Evolutionary conservation across 345 rosid species (phyloP), one percentile per base, ranked within the genome.

Genomic region (Brassica incana): DNA sequence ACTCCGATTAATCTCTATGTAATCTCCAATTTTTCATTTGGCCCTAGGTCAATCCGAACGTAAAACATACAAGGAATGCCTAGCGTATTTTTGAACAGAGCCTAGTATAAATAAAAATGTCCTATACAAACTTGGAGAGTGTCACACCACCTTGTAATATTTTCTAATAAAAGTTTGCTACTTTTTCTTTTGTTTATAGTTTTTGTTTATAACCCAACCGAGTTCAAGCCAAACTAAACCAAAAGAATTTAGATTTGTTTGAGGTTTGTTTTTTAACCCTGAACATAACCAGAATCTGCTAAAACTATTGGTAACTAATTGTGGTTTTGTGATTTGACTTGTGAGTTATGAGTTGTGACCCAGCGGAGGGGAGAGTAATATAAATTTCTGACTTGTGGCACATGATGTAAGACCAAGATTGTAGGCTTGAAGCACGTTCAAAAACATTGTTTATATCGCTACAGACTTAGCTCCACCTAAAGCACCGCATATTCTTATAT

Each of bases 341-440:
- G 32, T 36, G 38, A 36, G 52, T 56, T 43, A 40, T 63, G 71
- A 64, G 67, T 56, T 71, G 35, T 58, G 73, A 72, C 72, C 11
- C 30, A 10, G 4, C 77, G 54, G 40, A 61, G 36, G 45, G 18
- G 8, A 63, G 65, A 62, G 30, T 60, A 27, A 56, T 71, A 71
- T 61, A 20, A 0, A 71, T n/a, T 32, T 74, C 65, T 67, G 65
- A 79, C 78, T 73, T 73, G 78, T 61, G 78, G 43, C 74, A 79
- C 82, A 79, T 79, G 78, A 73, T 62, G 61, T 73, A 60, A 70
- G 43, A 63, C 68, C 60, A 73, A 64, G 70, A 73, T 73, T 73
- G 11, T 45, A 67, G 52, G 23, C 58, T 48, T 67, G 43, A 61
- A 79, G 78, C 78, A 73, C 82, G 82, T 73, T 45, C 43, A 48